Evolutionary conservation across 2,329 filamentous ascomycete species (phyloP).

Genomic region (Fusarium sp.): DNA sequence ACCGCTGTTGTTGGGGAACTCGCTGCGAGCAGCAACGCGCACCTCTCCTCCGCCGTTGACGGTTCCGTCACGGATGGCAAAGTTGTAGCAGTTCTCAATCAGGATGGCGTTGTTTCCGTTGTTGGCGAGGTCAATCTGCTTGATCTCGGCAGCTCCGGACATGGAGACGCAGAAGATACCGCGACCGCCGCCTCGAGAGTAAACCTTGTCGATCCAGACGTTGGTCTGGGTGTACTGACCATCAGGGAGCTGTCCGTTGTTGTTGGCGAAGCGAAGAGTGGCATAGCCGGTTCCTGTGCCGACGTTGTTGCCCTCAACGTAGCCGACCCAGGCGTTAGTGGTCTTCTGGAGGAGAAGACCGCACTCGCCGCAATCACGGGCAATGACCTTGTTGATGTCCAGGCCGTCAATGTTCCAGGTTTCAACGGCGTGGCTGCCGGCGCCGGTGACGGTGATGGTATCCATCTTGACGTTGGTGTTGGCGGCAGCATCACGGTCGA

Average conservation of each 20-base stretch:
- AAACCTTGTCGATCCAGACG: conserved; percentile 59
- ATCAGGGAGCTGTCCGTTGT: conserved; percentile 58
- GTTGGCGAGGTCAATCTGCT: conserved; percentile 56
- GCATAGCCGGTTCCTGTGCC: conserved; percentile 61
- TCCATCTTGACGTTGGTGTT: conserved; percentile 64
- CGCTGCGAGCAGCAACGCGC: conserved; percentile 58
- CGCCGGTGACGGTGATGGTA: conserved; percentile 58
- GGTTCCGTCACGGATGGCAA: conserved; percentile 58
- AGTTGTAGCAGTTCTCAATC: conserved; percentile 66
- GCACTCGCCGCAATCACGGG: conserved; percentile 62
- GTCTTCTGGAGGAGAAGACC: conserved; percentile 64
- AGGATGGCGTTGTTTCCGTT: conserved; percentile 64
- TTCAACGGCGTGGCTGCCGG: conserved; percentile 64
- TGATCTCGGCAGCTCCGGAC: conserved; percentile 60
- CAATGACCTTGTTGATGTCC: conserved; percentile 60
- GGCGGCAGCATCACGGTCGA: conserved; percentile 61
- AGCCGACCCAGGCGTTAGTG: conserved; percentile 59
- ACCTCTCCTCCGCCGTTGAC: conserved; percentile 65
- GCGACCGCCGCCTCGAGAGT: conserved; percentile 63
- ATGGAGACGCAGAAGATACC: conserved; percentile 65
- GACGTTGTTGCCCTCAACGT: conserved; percentile 65
- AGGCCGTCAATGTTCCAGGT: conserved; percentile 67
- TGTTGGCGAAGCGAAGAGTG: conserved; percentile 65
- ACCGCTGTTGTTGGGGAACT: conserved; percentile 62
- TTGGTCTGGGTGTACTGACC: conserved; percentile 61